These are phyloP conservation scores for Aphanomyces cochlioides DNA, from an alignment of 352 stramenopile species.

Conservation along the genomic window DNA sequence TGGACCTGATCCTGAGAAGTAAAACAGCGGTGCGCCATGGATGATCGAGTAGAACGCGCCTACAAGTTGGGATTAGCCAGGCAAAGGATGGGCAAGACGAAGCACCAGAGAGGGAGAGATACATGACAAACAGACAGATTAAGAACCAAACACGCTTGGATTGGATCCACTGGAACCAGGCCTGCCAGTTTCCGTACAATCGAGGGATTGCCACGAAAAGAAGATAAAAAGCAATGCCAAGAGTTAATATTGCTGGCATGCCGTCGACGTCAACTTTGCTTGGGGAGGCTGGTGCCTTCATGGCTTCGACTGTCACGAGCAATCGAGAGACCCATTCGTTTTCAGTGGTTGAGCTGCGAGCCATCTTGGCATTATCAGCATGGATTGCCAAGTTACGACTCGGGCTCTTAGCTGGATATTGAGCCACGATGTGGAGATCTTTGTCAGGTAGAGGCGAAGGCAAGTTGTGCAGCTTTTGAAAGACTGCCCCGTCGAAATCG, in stretches of 20 bases:
- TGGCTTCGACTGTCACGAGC: not conserved
- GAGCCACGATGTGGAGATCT: slow-evolving; percentile 20
- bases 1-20: slow-evolving; percentile 6
- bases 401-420: not conserved
- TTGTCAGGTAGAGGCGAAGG: not conserved
- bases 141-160: slow-evolving; percentile 14
- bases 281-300: not conserved
- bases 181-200: not conserved
- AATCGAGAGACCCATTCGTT: not conserved
- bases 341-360: not conserved
- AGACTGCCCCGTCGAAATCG: slow-evolving; percentile 1
- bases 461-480: slow-evolving; percentile 9
- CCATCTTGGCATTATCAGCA: slow-evolving; percentile 17
- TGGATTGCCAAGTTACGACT: not conserved
- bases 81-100: not conserved
- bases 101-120: slow-evolving; percentile 25
- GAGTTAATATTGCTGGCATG: not conserved
- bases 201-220: not conserved
- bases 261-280: not conserved
- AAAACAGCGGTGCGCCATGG: slow-evolving; percentile 28
- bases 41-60: slow-evolving; percentile 29
- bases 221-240: slow-evolving; percentile 2
- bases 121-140: slow-evolving; percentile 16
- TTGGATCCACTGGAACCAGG: not conserved
- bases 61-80: not conserved